A percentile compares a stretch with the other conserved stretches of the same genome.
Conservation (phyloP, 805 yeast genomes). For the Saccharomycopsis selenospora region DNA sequence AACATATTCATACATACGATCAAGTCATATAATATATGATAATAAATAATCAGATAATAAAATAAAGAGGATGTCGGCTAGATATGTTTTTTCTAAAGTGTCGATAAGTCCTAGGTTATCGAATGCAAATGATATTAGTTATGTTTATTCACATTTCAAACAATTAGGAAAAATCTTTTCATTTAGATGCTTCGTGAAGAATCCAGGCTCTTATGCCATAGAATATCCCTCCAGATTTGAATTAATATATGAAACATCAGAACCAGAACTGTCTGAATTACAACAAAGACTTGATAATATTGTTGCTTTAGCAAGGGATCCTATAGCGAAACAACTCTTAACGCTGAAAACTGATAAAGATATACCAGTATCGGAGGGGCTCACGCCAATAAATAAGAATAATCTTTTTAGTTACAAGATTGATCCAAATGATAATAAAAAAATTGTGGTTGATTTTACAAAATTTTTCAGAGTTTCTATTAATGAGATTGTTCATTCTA, state of each 20-base stretch:
- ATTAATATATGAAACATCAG: not conserved
- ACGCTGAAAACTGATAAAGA: not conserved
- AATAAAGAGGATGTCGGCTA: not conserved
- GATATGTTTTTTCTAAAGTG: not conserved
- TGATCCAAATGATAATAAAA: not conserved
- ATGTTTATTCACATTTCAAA: not conserved
- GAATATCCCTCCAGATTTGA: slow-evolving; percentile 4
- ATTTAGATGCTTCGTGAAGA: not conserved
- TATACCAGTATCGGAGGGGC: not conserved
- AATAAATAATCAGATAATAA: too few relatives aligned
- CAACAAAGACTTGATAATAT: not conserved
- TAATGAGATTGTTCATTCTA: too few relatives aligned
- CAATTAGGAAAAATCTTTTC: slow-evolving; percentile 3
- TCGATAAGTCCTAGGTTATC: not conserved
- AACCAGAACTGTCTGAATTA: not conserved
- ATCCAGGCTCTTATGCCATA: slow-evolving; percentile 4
- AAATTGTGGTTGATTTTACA: not conserved
- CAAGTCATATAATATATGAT: too few relatives aligned
- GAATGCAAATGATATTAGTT: not conserved
- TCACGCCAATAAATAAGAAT: not conserved
- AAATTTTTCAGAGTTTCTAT: not conserved
- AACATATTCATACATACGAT: too few relatives aligned
- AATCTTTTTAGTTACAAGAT: not conserved
- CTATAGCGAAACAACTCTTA: not conserved
- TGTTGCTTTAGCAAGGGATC: slow-evolving; percentile 6